Base-by-base conservation (phyloP, 148 eudicot species). In the Fagopyrum homotropicum region DNA sequence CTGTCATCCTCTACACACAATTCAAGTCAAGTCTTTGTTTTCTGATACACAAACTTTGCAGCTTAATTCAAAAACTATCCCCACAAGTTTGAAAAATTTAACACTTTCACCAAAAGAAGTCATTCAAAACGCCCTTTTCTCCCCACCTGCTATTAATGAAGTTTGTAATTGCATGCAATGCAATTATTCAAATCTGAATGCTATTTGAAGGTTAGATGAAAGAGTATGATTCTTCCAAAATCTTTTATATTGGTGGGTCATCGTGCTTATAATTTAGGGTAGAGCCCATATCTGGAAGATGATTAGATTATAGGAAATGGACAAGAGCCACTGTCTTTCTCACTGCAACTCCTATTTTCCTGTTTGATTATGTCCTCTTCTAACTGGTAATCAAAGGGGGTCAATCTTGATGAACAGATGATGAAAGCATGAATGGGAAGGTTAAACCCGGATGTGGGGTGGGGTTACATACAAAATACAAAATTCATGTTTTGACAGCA, bases 261-360 rank as follows among this genome's bases (percentile, higher is more conserved):
- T 4, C 40, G 71, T 4, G 2, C 19, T 66, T 66, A 46, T 66
- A 66, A 66, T 43, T 66, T 35, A 35, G 40, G 40, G 40, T 35
- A 40, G 16, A 43, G 5, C 47, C 46, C 71, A 66, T 66, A 66
- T 66, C 71, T 66, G 71, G 19, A 66, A 40, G 71, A 66, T 66
- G 71, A 66, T 46, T 66, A 66, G 71, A 66, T 66, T 35, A 35
- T 66, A 35, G 71, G 47, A 66, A 2, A 40, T 66, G 71, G 71
- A 66, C 71, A 66, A 66, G 4, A 66, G 30, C 45, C 6, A 15
- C 30, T 43, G 47, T 66, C 71, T 14, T 66, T 35, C 35, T 60
- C 66, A 60, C 66, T 60, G 14, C 12, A 60, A 60, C 40, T 22
- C 30, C 66, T 26, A 7, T 60, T 60, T 19, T 60, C 40, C 45